These are phyloP conservation scores for Phycomyces blakesleeanus DNA, from an alignment of 192 early-diverging fungal genomes.

Conservation along the genomic window DNA sequence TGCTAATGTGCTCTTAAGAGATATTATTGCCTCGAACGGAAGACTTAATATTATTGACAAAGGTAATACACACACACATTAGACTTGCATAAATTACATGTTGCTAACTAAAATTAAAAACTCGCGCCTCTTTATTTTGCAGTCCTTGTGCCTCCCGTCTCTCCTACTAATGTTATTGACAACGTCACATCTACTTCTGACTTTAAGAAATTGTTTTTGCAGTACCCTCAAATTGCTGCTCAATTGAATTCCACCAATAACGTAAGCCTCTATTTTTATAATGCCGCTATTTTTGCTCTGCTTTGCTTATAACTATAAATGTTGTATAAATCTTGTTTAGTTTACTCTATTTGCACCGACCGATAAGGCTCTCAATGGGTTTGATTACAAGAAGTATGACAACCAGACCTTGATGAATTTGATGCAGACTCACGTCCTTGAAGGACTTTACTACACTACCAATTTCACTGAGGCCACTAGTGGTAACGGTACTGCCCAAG, in stretches of 20 bases:
- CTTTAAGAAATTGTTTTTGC: not conserved
- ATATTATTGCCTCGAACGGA: conserved; percentile 19
- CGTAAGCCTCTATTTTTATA: not conserved
- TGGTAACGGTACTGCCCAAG: not conserved
- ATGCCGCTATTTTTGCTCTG: too few relatives aligned
- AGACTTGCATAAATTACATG: too few relatives aligned
- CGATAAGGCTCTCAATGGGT: conserved; percentile 6
- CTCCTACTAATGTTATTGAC: not conserved
- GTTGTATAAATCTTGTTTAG: conserved; percentile 1
- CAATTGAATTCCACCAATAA: conserved; percentile 1
- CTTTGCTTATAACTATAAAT: not conserved
- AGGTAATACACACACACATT: not conserved
- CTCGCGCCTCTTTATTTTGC: not conserved
- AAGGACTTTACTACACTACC: conserved; percentile 18
- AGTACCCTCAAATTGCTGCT: not conserved
- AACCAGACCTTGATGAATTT: conserved; percentile 5
- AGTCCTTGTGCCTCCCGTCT: conserved; percentile 6
- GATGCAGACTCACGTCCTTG: conserved; percentile 10
- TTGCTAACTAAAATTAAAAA: not conserved
- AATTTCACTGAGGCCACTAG: conserved; percentile 12
- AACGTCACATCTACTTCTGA: not conserved
- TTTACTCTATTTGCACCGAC: conserved; percentile 19
- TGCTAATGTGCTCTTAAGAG: not conserved
- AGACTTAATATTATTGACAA: conserved; percentile 12
- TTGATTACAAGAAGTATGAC: conserved; percentile 1